phyloP scores from a whole-genome alignment of 371 early-diverging fungal species.

The Saksenaea vasiformis region DNA sequence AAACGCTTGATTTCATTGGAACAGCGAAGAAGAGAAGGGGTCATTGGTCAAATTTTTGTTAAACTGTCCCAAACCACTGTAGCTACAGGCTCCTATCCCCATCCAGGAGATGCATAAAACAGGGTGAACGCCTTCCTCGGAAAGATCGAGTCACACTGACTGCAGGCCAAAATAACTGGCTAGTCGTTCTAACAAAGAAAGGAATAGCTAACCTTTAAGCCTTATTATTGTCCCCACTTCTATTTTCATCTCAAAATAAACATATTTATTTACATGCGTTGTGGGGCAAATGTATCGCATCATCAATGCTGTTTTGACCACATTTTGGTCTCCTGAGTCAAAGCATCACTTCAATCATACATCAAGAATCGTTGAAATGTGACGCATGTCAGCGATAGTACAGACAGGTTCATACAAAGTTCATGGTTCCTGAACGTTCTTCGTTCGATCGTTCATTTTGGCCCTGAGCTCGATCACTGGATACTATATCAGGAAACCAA shows the following conservation, averaged over 20 bases:
- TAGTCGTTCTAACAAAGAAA: not conserved
- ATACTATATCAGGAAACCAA: not conserved
- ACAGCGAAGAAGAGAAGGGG: not conserved
- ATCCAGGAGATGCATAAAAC: not conserved
- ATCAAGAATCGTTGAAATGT: not conserved
- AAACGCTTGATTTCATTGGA: not conserved
- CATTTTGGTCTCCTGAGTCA: too few species aligned
- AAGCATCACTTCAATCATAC: too few species aligned
- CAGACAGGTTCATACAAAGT: not conserved
- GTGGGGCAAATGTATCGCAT: too few species aligned
- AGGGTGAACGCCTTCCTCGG: not conserved
- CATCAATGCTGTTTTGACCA: too few species aligned
- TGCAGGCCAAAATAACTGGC: not conserved
- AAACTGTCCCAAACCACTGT: not conserved
- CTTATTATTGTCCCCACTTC: too few species aligned
- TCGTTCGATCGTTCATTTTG: constrained; percentile 4
- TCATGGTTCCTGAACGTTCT: not conserved
- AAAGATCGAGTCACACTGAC: not conserved
- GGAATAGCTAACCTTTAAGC: too few species aligned
- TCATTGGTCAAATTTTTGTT: not conserved
- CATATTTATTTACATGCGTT: not conserved
- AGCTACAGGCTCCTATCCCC: not conserved
- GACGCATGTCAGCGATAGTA: not conserved
- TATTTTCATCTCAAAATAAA: not conserved
- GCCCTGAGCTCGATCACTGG: not conserved